Conservation (phyloP, 2,329 filamentous ascomycete genomes). For the Arachnomyces sp. region DNA sequence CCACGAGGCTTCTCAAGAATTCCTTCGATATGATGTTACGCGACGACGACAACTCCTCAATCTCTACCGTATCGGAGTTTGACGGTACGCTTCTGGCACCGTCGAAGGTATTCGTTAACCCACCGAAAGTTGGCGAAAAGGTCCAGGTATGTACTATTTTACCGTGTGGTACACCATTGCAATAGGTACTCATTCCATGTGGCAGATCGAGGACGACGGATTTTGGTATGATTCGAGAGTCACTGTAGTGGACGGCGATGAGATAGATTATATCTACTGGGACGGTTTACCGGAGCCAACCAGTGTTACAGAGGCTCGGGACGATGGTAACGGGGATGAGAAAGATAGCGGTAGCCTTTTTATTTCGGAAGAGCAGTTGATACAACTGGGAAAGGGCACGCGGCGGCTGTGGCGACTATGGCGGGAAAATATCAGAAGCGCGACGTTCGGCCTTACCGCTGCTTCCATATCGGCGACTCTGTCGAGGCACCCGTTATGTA, state of each 20-base stretch:
- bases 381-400: constrained; percentile 12
- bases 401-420: constrained; percentile 12
- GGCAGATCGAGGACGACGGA: constrained; percentile 11
- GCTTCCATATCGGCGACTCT: constrained; percentile 12
- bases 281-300: constrained; percentile 7
- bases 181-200: constrained; percentile 10
- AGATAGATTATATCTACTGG: constrained; percentile 13
- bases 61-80: constrained; percentile 11
- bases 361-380: constrained; percentile 13
- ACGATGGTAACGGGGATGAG: constrained; percentile 10
- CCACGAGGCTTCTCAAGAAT: constrained; percentile 12
- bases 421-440: constrained; percentile 11
- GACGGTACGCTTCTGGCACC: constrained; percentile 11
- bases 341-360: constrained; percentile 9
- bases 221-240: constrained; percentile 13
- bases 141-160: constrained; percentile 12
- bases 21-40: constrained; percentile 13
- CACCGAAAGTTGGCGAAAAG: constrained; percentile 12
- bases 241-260: constrained; percentile 11
- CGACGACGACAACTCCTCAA: constrained; percentile 10
- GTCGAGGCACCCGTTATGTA: constrained; percentile 14
- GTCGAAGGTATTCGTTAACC: constrained; percentile 11
- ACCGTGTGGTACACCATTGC: constrained; percentile 9
- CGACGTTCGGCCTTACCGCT: constrained; percentile 12
- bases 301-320: constrained; percentile 9